Percentiles rank a stretch among this genome's conserved stretches.
These are phyloP conservation scores for Quercus phellos DNA, from an alignment of 331 rosid genomes.

Conservation along the genomic window DNA sequence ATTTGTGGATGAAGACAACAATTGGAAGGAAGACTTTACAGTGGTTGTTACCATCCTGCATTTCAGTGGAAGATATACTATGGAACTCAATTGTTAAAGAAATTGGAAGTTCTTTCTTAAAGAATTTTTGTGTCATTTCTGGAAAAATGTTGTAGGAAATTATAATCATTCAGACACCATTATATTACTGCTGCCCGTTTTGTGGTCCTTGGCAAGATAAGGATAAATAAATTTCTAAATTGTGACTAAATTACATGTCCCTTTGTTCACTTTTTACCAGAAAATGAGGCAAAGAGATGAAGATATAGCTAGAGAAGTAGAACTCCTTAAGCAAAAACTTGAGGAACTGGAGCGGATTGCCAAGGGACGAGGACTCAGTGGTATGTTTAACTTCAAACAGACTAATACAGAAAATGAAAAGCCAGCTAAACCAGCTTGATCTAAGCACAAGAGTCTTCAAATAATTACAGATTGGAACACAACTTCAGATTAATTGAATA, in stretches of 20 bases:
- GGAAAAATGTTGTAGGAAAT: neutral
- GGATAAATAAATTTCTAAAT: slow-evolving; percentile 4
- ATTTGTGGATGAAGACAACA: neutral
- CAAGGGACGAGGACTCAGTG: slow-evolving; percentile 68
- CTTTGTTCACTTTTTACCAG: slow-evolving; percentile 36
- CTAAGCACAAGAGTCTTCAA: slow-evolving; percentile 15
- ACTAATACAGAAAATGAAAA: slow-evolving; percentile 34
- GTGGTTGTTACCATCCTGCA: neutral
- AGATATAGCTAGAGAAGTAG: slow-evolving; percentile 50
- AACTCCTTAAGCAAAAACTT: slow-evolving; percentile 49
- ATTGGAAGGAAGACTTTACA: neutral
- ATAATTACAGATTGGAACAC: slow-evolving; percentile 2
- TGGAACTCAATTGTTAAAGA: neutral
- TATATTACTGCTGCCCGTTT: neutral
- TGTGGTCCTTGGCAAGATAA: slow-evolving; percentile 9
- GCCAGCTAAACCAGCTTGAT: slow-evolving; percentile 56
- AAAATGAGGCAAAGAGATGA: slow-evolving; percentile 58
- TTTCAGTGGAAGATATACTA: neutral
- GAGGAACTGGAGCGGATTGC: slow-evolving; percentile 73
- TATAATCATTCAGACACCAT: neutral
- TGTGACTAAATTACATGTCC: neutral
- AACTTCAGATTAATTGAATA: slow-evolving; percentile 22
- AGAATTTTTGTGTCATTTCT: neutral
- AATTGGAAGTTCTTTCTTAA: neutral
- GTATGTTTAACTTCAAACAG: slow-evolving; percentile 51